Evolutionary conservation across 164 flowering plant species (phyloP), one percentile per base, ranked within the genome.

Genomic region (Paratinospora sagittata): DNA sequence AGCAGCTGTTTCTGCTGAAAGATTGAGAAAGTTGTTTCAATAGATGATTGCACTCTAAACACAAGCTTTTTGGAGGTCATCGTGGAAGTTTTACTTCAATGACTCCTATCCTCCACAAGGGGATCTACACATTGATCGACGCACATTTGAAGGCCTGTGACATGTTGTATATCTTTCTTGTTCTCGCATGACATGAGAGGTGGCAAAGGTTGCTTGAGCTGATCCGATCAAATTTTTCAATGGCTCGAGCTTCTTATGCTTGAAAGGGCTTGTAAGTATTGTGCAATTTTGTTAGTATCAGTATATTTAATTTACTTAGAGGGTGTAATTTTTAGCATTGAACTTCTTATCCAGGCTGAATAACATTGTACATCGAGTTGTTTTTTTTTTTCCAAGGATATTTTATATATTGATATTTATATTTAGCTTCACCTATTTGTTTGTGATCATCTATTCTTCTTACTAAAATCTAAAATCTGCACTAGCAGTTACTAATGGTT

Each of bases 1-100:
- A 75, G 98, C 98, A 55, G 66, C 92, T 12, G 67, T 63, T 8
- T 84, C 97, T 71, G 86, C 86, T 12, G 90, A 89, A 30, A 85
- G 91, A 78, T 75, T 94, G 75, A 84, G 73, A 79, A 89, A 85
- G 80, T 71, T 88, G 73, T 91, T 88, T 78, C 81, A 60, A 73
- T 91, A 86, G 79, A 61, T 49, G 26, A 23, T 47, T 52, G 26
- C 66, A 63, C 58, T 26, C 6, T 21, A 49, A 67, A 17, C n/a
- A n/a, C 60, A 58, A 69, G 69, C 43, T 41, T 67, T 60, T 27
- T 0, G 47, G 67, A 43, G 60, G 34, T 37, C 34, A 16, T 16
- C 39, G n/a, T 30, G 34, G 26, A n/a, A 63, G 16, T 61, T 39
- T 7, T 27, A 60, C 11, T 58, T 10, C 52, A 16, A 37, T 39